Evolutionary conservation across 2,329 filamentous ascomycete species (phyloP).

Genomic region (Macrophomina phaseolina): DNA sequence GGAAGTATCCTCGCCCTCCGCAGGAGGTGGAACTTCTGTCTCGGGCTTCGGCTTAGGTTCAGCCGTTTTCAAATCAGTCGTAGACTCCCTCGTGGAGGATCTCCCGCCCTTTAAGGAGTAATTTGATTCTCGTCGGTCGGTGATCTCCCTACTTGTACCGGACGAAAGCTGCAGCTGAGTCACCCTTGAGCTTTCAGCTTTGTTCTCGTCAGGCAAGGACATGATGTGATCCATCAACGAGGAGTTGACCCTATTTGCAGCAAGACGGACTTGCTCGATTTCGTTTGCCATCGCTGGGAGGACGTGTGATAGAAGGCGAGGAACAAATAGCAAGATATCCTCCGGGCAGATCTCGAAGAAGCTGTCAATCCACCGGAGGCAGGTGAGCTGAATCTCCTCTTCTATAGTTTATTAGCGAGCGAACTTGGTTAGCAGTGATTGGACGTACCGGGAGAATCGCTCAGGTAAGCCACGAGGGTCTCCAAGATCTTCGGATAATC

Average conservation of each 20-base stretch:
- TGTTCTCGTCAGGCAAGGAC: constrained; percentile 72
- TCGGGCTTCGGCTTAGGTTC: constrained; percentile 38
- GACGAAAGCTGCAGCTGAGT: constrained; percentile 49
- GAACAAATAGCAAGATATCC: constrained; percentile 93
- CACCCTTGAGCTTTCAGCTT: constrained; percentile 47
- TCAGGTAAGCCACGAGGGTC: constrained; percentile 87
- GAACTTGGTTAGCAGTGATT: constrained; percentile 23
- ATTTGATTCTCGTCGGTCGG: constrained; percentile 46
- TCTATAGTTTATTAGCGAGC: constrained; percentile 59
- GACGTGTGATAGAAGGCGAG: constrained; percentile 87
- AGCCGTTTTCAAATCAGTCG: constrained; percentile 41
- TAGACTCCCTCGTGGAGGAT: constrained; percentile 24
- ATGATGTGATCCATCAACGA: constrained; percentile 95
- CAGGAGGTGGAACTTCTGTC: constrained; percentile 48
- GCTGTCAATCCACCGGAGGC: constrained; percentile 91
- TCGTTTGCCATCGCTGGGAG: constrained; percentile 93
- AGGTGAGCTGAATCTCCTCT: constrained; percentile 89
- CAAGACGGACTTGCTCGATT: constrained; percentile 85
- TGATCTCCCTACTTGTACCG: constrained; percentile 49
- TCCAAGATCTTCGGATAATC: constrained; percentile 91
- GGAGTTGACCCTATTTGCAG: constrained; percentile 86
- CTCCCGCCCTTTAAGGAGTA: constrained; percentile 34
- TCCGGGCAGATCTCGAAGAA: constrained; percentile 98
- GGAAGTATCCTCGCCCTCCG: constrained; percentile 52
- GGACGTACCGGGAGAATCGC: constrained; percentile 74